phyloP scores from a whole-genome alignment of 2,329 filamentous ascomycete species.

The Botrytis fragariae region DNA sequence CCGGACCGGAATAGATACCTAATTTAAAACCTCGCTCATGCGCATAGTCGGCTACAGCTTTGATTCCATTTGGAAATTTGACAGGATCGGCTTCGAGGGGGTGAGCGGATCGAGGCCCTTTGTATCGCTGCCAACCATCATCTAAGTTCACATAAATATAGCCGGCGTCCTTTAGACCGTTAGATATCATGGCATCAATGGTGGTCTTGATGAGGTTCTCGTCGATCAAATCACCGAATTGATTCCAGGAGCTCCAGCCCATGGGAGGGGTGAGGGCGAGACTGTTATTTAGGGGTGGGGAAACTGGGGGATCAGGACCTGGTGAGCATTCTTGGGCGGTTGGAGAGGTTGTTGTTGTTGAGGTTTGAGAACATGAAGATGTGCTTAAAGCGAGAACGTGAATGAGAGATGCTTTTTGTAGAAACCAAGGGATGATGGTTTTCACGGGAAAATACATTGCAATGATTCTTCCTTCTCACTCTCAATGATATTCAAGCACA shows the following conservation, averaged over 20 bases:
- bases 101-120: not conserved
- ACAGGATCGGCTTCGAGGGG: not conserved
- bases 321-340: not conserved
- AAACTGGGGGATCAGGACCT: not conserved
- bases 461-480: not conserved
- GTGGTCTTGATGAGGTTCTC: slow-evolving; percentile 24
- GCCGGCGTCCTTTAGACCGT: not conserved
- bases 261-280: slow-evolving; percentile 45
- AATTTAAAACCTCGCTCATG: slow-evolving; percentile 47
- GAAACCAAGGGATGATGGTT: not conserved
- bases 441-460: not conserved
- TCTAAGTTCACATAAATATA: slow-evolving; percentile 1
- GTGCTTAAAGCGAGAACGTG: not conserved
- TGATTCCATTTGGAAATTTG: slow-evolving; percentile 8
- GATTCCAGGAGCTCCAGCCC: slow-evolving; percentile 54
- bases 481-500: not conserved
- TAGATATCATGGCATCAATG: not conserved
- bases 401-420: not conserved
- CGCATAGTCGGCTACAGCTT: slow-evolving; percentile 8
- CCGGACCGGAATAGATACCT: slow-evolving; percentile 61
- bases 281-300: slow-evolving; percentile 36
- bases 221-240: slow-evolving; percentile 49
- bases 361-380: not conserved
- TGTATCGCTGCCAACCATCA: slow-evolving; percentile 8
- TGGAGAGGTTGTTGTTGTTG: not conserved